Evolutionary conservation across 805 yeast species (phyloP).

Genomic region (Candida namnaoensis): DNA sequence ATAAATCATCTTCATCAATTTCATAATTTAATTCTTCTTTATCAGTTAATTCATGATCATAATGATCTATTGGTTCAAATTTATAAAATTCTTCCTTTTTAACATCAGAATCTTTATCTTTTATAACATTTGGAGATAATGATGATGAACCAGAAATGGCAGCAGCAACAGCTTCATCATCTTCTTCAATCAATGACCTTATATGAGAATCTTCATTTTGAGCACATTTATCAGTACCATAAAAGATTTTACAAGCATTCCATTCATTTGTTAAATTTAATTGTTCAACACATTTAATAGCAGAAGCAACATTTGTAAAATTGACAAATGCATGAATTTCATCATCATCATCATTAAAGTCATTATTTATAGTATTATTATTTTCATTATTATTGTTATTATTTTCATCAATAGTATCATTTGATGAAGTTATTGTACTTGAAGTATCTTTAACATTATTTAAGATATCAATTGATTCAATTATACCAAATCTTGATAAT

Average conservation of each 20-base stretch:
- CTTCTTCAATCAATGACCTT: constrained; percentile 11
- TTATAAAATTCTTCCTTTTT: not conserved
- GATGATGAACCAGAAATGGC: not conserved
- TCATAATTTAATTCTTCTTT: no score
- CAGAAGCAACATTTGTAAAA: constrained; percentile 74
- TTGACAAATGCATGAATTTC: constrained; percentile 76
- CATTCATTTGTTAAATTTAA: constrained; percentile 62
- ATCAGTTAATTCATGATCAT: not conserved
- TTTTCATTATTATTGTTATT: no score
- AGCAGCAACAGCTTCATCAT: not conserved
- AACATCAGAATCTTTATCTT: constrained; percentile 1
- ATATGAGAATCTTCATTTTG: constrained; percentile 6
- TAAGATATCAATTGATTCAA: constrained; percentile 57
- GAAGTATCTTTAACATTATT: constrained; percentile 31
- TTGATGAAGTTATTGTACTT: constrained; percentile 27
- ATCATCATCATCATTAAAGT: constrained; percentile 10
- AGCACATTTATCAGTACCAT: constrained; percentile 92
- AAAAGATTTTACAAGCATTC: constrained; percentile 67
- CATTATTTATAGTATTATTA: not conserved
- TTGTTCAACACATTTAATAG: constrained; percentile 77
- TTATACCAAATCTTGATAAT: constrained; percentile 46
- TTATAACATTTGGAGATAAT: not conserved
- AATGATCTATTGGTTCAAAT: not conserved
- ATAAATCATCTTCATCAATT: no score
- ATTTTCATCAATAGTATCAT: no score